These are phyloP conservation scores for Cyberlindnera maclurae DNA, from an alignment of 805 yeast genomes.

Conservation along the genomic window DNA sequence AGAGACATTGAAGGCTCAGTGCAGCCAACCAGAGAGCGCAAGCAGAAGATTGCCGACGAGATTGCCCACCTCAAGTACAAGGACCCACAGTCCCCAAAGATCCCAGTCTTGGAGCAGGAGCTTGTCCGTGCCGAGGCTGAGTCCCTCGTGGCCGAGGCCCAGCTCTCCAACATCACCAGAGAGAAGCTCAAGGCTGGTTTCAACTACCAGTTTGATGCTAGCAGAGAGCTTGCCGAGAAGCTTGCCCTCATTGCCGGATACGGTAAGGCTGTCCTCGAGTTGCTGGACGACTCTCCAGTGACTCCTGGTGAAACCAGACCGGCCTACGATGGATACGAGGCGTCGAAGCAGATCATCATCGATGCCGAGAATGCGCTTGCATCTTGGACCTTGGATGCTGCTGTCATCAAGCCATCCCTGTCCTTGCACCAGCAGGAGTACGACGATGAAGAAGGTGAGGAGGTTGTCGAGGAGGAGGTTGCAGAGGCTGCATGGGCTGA, in stretches of 20 bases:
- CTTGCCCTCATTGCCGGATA: conserved; percentile 96
- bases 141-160: conserved; percentile 98
- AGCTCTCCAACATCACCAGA: conserved; percentile 94
- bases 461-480: conserved; percentile 31
- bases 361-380: conserved; percentile 95
- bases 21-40: conserved; percentile 97
- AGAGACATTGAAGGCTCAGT: conserved; percentile 97
- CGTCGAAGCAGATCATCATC: conserved; percentile 93
- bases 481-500: conserved; percentile 31
- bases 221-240: conserved; percentile 93
- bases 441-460: conserved; percentile 46
- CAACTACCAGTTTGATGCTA: conserved; percentile 92
- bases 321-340: conserved; percentile 96
- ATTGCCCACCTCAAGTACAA: conserved; percentile 96
- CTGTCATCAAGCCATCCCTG: conserved; percentile 89
- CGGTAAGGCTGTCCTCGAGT: conserved; percentile 94
- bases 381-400: conserved; percentile 93
- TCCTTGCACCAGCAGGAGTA: conserved; percentile 73
- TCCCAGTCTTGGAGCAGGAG: conserved; percentile 93
- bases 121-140: conserved; percentile 99
- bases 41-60: conserved; percentile 95
- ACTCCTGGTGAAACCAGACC: conserved; percentile 99
- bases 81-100: conserved; percentile 96
- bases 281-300: conserved; percentile 93
- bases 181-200: conserved; percentile 96